Percentiles rank a stretch among this genome's conserved stretches.
phyloP scores from a whole-genome alignment of 345 rosid genomes.

The Ceriops decandra region DNA sequence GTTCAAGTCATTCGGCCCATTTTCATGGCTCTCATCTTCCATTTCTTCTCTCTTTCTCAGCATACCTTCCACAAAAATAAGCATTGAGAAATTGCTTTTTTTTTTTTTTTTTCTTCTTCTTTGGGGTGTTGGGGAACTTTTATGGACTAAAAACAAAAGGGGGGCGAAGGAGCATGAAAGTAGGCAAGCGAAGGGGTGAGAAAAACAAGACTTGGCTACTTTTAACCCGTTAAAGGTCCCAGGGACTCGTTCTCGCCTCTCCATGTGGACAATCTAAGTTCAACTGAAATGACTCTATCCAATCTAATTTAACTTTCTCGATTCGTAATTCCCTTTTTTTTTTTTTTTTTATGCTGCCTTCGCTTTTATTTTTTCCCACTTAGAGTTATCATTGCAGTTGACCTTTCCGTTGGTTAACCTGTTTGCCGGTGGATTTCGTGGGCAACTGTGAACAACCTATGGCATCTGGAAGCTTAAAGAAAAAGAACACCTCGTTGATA shows the following conservation, averaged over 20 bases:
- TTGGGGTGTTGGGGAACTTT: slow-evolving; percentile 14
- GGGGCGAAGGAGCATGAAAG: slow-evolving; percentile 22
- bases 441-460: too few species aligned
- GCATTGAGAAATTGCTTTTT: slow-evolving; percentile 10
- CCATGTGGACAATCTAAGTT: too few species aligned
- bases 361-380: too few species aligned
- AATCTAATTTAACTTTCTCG: too few species aligned
- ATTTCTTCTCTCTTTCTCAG: slow-evolving; percentile 19
- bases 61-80: neutral
- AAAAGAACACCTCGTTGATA: slow-evolving; percentile 9
- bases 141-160: slow-evolving; percentile 24
- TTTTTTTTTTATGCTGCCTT: too few species aligned
- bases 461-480: too few species aligned
- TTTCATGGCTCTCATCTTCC: slow-evolving; percentile 59
- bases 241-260: slow-evolving; percentile 36
- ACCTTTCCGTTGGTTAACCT: too few species aligned
- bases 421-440: too few species aligned
- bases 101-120: neutral
- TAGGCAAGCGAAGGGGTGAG: slow-evolving; percentile 38
- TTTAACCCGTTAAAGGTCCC: slow-evolving; percentile 16
- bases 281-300: too few species aligned
- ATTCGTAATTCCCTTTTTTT: too few species aligned
- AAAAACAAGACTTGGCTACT: slow-evolving; percentile 20
- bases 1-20: slow-evolving; percentile 18
- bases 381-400: too few species aligned